phyloP scores from a whole-genome alignment of 2,329 filamentous ascomycete species.

The Apiospora saccharicola region DNA sequence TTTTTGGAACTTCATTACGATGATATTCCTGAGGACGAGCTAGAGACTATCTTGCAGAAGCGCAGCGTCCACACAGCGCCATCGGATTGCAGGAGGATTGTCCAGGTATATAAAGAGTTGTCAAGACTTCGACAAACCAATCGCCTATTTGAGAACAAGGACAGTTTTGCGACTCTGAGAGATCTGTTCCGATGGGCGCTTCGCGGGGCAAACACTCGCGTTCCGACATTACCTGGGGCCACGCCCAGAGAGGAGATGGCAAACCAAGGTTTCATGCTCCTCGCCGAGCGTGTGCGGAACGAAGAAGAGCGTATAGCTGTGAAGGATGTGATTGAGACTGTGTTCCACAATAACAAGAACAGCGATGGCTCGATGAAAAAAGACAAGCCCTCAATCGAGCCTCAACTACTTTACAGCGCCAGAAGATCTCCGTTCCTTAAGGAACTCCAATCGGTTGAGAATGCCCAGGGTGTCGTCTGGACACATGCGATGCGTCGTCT shows the following conservation, averaged over 20 bases:
- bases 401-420: conserved; percentile 75
- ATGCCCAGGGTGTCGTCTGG: conserved; percentile 81
- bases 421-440: conserved; percentile 63
- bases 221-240: conserved; percentile 26
- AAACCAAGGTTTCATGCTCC: conserved; percentile 92
- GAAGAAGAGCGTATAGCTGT: conserved; percentile 85
- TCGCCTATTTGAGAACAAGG: conserved; percentile 94
- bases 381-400: conserved; percentile 78
- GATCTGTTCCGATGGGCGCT: conserved; percentile 97
- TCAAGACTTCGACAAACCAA: conserved; percentile 89
- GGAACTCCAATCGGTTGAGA: conserved; percentile 53
- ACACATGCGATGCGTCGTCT: conserved; percentile 92
- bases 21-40: conserved; percentile 93
- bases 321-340: conserved; percentile 85
- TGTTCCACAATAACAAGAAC: conserved; percentile 60
- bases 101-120: conserved; percentile 91
- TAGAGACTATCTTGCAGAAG: conserved; percentile 89
- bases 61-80: conserved; percentile 87
- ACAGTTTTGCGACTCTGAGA: conserved; percentile 93
- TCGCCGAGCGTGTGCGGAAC: conserved; percentile 94
- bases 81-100: conserved; percentile 89
- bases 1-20: conserved; percentile 98
- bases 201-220: conserved; percentile 76
- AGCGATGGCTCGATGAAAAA: conserved; percentile 20
- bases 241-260: conserved; percentile 77